Evolutionary conservation across 108 stramenopile genomes (phyloP), one percentile per base, ranked within the genome.

Genomic region (Pseudonitzschia delicatissima): DNA sequence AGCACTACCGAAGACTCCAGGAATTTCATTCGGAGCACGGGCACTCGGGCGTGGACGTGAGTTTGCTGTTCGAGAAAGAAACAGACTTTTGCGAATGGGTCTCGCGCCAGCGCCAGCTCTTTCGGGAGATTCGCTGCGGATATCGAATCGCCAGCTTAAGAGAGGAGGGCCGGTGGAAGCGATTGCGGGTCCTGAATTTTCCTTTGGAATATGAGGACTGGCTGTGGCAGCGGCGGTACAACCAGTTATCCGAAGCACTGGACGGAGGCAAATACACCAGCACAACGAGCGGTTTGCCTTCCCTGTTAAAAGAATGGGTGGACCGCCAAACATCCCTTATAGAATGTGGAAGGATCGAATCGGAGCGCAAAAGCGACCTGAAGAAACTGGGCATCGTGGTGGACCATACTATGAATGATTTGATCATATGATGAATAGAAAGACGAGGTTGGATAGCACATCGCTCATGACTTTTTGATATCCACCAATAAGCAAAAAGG

Each of bases 121-220:
- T 61, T 42, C 60, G 60, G 40, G 60, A 61, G 40, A 61, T 61
- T 11, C 40, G 40, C 8, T 61, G 36, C 20, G 60, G 60, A 4
- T 61, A 61, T 21, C 11, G 60, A 21, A 40, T 39, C 21, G 23
- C 60, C 1, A 61, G 9, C 13, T 4, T 40, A 12, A 15, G 60
- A 37, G 60, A 61, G 18, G 60, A 40, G 12, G 39, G 39, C 20
- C 5, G 60, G 40, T 61, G 60, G 60, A 61, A 40, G 18, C 60
- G 39, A 20, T 37, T 61, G 17, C 60, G 20, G 20, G 25, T 40
- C 23, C 12, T 61, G 39, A 61, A 61, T 5, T 61, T 61, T 20
- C 60, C 60, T 2, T 42, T 61, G 60, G 39, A 61, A 18, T 61
- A 61, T 42, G 60, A 61, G 26, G 40, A 61, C n/a, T 61, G 60